Evolutionary conservation across 176 grass and related monocot species (phyloP).

Genomic region (Avena insularis): DNA sequence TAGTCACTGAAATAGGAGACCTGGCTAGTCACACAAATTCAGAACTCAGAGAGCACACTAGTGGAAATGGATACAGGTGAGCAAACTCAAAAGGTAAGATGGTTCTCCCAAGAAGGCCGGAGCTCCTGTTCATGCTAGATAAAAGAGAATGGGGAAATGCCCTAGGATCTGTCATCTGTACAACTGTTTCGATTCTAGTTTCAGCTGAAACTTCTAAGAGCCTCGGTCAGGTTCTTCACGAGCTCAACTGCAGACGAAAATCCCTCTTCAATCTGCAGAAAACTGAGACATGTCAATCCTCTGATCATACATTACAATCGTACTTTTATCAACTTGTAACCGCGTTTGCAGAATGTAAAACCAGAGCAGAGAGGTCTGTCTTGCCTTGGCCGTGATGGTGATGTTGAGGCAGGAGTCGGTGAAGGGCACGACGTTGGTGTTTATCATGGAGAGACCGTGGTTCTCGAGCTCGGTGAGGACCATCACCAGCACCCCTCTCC

Average conservation of each 20-base stretch:
- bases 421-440: constrained; percentile 58
- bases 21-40: too few species aligned
- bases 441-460: constrained; percentile 57
- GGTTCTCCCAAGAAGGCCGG: too few species aligned
- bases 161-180: neutral
- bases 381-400: constrained; percentile 61
- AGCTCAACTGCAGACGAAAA: constrained; percentile 64
- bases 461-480: constrained; percentile 63
- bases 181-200: neutral
- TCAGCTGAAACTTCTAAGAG: constrained; percentile 59
- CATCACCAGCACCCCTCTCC: constrained; percentile 56
- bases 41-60: too few species aligned
- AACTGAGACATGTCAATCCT: neutral
- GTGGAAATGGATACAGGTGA: too few species aligned
- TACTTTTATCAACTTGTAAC: neutral
- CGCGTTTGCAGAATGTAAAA: neutral
- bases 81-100: too few species aligned
- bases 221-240: constrained; percentile 55
- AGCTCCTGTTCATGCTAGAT: neutral
- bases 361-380: constrained; percentile 8
- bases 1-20: too few species aligned
- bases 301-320: neutral
- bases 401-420: constrained; percentile 58
- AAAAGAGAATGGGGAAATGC: neutral
- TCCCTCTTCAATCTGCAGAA: constrained; percentile 69